Conservation (phyloP, 2,329 filamentous ascomycete genomes). For the Aspergillus neoniger region DNA sequence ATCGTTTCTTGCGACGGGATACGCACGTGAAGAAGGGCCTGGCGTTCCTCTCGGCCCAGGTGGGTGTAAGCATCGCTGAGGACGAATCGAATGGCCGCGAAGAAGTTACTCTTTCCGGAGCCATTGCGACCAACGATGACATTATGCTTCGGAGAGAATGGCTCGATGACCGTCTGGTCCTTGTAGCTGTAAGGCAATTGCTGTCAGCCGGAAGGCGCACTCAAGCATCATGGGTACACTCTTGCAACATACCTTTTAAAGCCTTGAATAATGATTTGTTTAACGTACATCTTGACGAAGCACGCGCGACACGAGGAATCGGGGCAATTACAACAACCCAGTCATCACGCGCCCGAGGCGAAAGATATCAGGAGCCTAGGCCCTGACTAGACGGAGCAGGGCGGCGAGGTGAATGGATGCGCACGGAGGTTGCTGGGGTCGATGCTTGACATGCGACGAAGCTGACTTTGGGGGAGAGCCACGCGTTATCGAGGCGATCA, state of each 20-base stretch:
- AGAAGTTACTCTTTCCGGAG: slow-evolving; percentile 99
- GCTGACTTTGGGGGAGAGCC: slow-evolving; percentile 15
- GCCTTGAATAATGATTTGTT: slow-evolving; percentile 99
- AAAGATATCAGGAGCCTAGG: slow-evolving; percentile 7
- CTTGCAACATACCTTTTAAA: slow-evolving; percentile 81
- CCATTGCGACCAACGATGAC: slow-evolving; percentile 99
- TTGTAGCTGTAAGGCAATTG: slow-evolving; percentile 72
- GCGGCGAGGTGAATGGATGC: slow-evolving; percentile 4
- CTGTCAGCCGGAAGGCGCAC: slow-evolving; percentile 19
- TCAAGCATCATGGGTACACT: background rate
- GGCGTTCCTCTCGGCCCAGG: slow-evolving; percentile 92
- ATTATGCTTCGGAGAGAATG: slow-evolving; percentile 96
- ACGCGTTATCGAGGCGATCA: slow-evolving; percentile 25
- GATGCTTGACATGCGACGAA: slow-evolving; percentile 18
- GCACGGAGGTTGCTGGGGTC: background rate
- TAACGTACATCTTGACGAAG: slow-evolving; percentile 80
- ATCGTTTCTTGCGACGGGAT: background rate
- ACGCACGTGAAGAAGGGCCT: slow-evolving; percentile 80
- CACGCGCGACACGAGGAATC: slow-evolving; percentile 31
- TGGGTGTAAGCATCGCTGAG: slow-evolving; percentile 96
- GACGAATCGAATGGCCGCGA: slow-evolving; percentile 97
- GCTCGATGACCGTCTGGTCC: slow-evolving; percentile 97
- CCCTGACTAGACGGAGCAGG: background rate
- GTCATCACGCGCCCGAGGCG: slow-evolving; percentile 33
- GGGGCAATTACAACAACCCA: slow-evolving; percentile 26